These are phyloP conservation scores for Syzygium oleosum DNA, from an alignment of 345 rosid species.

Conservation along the genomic window DNA sequence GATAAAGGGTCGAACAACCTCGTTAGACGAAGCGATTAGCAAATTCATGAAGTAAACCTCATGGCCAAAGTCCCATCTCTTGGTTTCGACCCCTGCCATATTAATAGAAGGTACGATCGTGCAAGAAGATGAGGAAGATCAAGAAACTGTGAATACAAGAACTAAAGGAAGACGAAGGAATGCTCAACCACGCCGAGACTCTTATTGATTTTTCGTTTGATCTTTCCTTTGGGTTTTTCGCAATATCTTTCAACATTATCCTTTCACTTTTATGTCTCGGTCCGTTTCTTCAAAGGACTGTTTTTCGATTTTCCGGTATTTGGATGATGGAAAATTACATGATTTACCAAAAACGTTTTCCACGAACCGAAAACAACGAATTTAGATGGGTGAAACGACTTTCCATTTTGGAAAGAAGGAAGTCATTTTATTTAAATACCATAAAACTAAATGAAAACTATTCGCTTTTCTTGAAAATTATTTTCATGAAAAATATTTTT, in stretches of 20 bases:
- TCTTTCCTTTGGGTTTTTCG: neutral
- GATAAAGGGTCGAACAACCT: neutral
- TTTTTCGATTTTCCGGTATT: neutral
- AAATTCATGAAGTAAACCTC: neutral
- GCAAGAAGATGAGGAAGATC: neutral
- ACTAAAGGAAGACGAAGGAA: neutral
- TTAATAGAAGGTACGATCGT: neutral
- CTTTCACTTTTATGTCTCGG: neutral
- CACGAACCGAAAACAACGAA: neutral
- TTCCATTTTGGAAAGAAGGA: neutral
- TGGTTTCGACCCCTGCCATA: neutral
- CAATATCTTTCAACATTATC: neutral
- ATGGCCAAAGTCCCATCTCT: neutral
- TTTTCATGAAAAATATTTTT: too few relatives aligned
- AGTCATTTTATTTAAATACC: neutral
- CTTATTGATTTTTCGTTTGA: accelerated
- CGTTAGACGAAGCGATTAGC: neutral
- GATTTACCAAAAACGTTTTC: neutral
- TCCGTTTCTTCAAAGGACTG: too few relatives aligned
- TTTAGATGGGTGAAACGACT: neutral
- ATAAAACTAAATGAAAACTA: too few relatives aligned
- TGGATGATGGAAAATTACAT: neutral
- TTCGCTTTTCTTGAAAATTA: neutral
- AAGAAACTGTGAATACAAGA: neutral
- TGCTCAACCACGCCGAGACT: neutral